These are phyloP conservation scores for Phylloporus sp. DNA, from an alignment of 768 basidiomycete genomes.

Conservation along the genomic window DNA sequence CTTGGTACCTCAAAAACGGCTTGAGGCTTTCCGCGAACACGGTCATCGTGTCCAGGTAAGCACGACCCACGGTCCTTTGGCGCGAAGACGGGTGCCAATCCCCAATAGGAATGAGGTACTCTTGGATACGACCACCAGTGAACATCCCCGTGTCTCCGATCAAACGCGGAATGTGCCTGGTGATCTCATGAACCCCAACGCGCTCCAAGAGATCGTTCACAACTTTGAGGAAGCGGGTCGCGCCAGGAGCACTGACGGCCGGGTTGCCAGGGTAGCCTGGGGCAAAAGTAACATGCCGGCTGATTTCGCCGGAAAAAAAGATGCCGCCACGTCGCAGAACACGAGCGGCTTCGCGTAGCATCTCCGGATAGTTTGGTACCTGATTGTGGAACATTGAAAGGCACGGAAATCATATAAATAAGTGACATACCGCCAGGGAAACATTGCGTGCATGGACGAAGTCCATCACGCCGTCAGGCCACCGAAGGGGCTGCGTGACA, in stretches of 20 bases:
- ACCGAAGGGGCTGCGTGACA: constrained; percentile 48
- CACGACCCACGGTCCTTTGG: constrained; percentile 37
- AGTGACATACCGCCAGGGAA: constrained; percentile 52
- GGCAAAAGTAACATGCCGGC: constrained; percentile 38
- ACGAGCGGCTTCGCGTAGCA: constrained; percentile 57
- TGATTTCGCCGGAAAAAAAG: constrained; percentile 63
- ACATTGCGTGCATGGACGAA: constrained; percentile 60
- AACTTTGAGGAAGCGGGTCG: constrained; percentile 32
- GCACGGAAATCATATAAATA: constrained; percentile 1
- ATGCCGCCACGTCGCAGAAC: constrained; percentile 68
- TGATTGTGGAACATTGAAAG: constrained; percentile 28
- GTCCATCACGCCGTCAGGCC: constrained; percentile 53
- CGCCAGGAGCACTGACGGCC: constrained; percentile 22
- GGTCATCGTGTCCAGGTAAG: constrained; percentile 35
- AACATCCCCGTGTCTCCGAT: constrained; percentile 39
- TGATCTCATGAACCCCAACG: constrained; percentile 37
- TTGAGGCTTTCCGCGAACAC: constrained; percentile 46
- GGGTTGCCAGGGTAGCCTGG: constrained; percentile 27
- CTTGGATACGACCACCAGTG: constrained; percentile 32
- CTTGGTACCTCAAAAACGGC: constrained; percentile 40
- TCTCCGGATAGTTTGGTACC: constrained; percentile 50
- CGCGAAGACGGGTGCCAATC: constrained; percentile 40
- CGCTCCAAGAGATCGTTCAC: constrained; percentile 38
- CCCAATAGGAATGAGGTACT: constrained; percentile 51
- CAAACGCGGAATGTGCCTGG: constrained; percentile 34